Percentiles rank a stretch among this genome's conserved stretches.
Evolutionary conservation across 208 protist species (phyloP).

Genomic region (Crithidia mellificae): DNA sequence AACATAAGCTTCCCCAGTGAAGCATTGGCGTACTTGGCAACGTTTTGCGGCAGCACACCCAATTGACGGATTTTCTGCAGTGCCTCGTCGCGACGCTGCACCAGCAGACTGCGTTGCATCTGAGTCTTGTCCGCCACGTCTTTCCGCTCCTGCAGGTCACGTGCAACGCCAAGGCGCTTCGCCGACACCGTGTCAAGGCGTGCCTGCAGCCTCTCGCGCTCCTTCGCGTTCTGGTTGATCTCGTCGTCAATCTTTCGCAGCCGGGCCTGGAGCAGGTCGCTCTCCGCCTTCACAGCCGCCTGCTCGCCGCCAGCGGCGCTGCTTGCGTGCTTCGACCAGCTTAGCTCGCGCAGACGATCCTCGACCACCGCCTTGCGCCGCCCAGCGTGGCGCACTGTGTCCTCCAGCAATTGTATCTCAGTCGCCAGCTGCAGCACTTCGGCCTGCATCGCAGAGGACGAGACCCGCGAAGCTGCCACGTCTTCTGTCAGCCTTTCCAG

Average conservation of each 20-base stretch:
- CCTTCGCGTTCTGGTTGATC: constrained; percentile 45
- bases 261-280: constrained; percentile 45
- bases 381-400: constrained; percentile 62
- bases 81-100: constrained; percentile 86
- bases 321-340: constrained; percentile 49
- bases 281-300: constrained; percentile 54
- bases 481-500: constrained; percentile 64
- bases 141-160: constrained; percentile 60
- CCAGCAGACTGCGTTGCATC: constrained; percentile 63
- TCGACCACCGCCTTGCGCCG: constrained; percentile 52
- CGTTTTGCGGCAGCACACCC: constrained; percentile 79
- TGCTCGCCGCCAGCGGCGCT: constrained; percentile 41
- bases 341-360: constrained; percentile 68
- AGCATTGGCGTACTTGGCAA: constrained; percentile 27
- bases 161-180: constrained; percentile 38
- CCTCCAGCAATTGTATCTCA: constrained; percentile 71
- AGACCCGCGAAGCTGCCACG: constrained; percentile 38
- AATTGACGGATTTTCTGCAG: constrained; percentile 91
- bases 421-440: constrained; percentile 59
- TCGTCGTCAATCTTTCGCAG: constrained; percentile 42
- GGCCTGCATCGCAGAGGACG: constrained; percentile 46
- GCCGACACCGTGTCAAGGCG: constrained; percentile 49
- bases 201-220: constrained; percentile 49
- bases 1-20: constrained; percentile 84
- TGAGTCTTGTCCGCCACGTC: constrained; percentile 62